A percentile compares a stretch with the other conserved stretches of the same genome.
Evolutionary conservation across 192 early-diverging fungal species (phyloP).

Genomic region (Mortierella hygrophila): DNA sequence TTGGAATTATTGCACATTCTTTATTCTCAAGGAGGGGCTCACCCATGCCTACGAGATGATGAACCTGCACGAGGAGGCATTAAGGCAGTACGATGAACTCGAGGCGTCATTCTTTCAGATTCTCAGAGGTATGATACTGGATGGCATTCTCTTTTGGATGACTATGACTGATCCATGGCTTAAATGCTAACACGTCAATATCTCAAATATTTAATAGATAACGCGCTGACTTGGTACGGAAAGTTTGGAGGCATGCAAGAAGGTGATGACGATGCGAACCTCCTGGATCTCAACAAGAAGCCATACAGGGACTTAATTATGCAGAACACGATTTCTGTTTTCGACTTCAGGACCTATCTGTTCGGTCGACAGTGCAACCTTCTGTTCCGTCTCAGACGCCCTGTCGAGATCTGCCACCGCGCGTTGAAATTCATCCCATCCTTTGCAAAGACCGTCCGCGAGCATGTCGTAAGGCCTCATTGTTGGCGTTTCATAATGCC

Average conservation of each 20-base stretch:
- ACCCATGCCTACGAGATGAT: conserved; percentile 90
- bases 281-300: conserved; percentile 83
- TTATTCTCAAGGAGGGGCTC: conserved; percentile 94
- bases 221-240: conserved; percentile 92
- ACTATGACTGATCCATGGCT: not conserved
- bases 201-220: conserved; percentile 62
- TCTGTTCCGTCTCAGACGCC: conserved; percentile 74
- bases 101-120: conserved; percentile 96
- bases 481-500: not conserved
- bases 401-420: conserved; percentile 76
- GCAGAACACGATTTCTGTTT: conserved; percentile 91
- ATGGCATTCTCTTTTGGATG: not conserved
- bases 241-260: conserved; percentile 87
- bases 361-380: conserved; percentile 92
- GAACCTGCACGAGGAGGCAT: conserved; percentile 88
- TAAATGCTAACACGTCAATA: not conserved
- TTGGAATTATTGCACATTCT: conserved; percentile 99
- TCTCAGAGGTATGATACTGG: conserved; percentile 69
- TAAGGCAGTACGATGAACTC: conserved; percentile 97
- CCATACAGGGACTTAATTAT: conserved; percentile 91
- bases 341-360: conserved; percentile 97
- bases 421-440: conserved; percentile 81
- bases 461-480: conserved; percentile 69
- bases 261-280: conserved; percentile 90
- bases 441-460: conserved; percentile 78